Base-by-base conservation (phyloP, 352 stramenopile genomes). In the Globisporangium abappressorium region DNA sequence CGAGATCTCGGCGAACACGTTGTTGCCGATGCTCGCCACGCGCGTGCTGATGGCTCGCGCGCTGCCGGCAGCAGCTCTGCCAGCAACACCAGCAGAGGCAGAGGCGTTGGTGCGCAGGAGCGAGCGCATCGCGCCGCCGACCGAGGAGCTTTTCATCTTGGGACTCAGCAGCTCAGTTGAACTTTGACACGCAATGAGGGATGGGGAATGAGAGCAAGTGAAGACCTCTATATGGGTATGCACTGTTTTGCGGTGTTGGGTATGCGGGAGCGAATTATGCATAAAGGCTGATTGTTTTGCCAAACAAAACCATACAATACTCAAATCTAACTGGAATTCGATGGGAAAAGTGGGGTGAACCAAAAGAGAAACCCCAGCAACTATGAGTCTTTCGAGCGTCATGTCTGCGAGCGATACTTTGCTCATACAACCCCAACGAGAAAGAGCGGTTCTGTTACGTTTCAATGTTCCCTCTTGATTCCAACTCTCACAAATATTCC, bases 1-100 rank as follows among this genome's bases (percentile, higher is more conserved):
- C 28, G 92, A 93, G 68, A 97, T 94, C 75, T 97, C 87, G 12
- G 87, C 87, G 59, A 95, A 97, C 49, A 97, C 89, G 57, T 93
- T 95, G 64, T 82, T 81, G 24, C 85, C 82, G 38, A 95, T 80
- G 34, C 79, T 77, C 11, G 76, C 70, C 55, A 91, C 82, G 61
- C 85, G 82, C 28, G 76, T 77, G 71, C 82, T 92, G 73, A 91
- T 91, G 53, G 54, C 36, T 38, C 82, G 82, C 20, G 65, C 57
- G 1, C 36, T 56, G 41, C 56, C 30, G 6, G 4, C 18, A 15
- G 8, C 8, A 49, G 41, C 5, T 8, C 15, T n/a, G 8, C 5
- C 41, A 47, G 14, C 18, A 51, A 0, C 18, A 51, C 18, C 6
- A 24, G 43, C 43, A 51, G 43, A 51, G 43, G 43, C 18, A 20